Evolutionary conservation across 2,329 filamentous ascomycete species (phyloP), one percentile per base, ranked within the genome.

Genomic region (Malbranchea zuffiana): DNA sequence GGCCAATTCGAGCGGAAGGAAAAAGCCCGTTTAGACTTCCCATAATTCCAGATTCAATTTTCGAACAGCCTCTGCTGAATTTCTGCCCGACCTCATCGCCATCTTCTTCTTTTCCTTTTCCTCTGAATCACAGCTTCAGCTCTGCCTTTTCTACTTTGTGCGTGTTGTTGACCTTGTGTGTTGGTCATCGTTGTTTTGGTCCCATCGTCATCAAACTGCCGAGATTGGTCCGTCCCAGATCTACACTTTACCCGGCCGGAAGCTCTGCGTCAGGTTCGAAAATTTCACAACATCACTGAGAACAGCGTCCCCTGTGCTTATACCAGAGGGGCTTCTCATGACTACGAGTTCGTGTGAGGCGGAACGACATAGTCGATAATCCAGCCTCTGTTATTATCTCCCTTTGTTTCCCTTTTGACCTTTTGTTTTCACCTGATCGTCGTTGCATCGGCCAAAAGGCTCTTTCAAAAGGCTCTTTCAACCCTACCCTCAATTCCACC

Each of bases 291-390:
- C n/a, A n/a, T n/a, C n/a, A n/a, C 27, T 20, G 17, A 29, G n/a
- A 23, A 41, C 15, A 19, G 7, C 3, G 37, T 35, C 37, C 25
- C 24, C 19, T 32, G 26, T 16, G 29, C 15, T 27, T 27, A 26
- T 20, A 18, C 28, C 36, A 41, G 35, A 25, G 40, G 29, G 43
- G 39, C 33, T 44, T 46, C 42, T 44, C 27, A 46, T 46, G 44
- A 46, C 35, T 31, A 39, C 42, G 32, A 42, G 36, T 26, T 36
- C 35, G 43, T 40, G 37, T 35, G 35, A 43, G 44, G 44, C 40
- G 44, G 44, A 46, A 44, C 41, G 42, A 44, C 44, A 44, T 44
- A 44, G 42, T 46, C 44, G 44, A 43, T 37, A 44, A 36, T 41
- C 44, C 44, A 34, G 42, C 42, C 37, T 43, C 41, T 37, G 16